Percentiles rank a stretch among this genome's conserved stretches.
Evolutionary conservation across 352 stramenopile genomes (phyloP).

Genomic region (Phytopythium helicoides): DNA sequence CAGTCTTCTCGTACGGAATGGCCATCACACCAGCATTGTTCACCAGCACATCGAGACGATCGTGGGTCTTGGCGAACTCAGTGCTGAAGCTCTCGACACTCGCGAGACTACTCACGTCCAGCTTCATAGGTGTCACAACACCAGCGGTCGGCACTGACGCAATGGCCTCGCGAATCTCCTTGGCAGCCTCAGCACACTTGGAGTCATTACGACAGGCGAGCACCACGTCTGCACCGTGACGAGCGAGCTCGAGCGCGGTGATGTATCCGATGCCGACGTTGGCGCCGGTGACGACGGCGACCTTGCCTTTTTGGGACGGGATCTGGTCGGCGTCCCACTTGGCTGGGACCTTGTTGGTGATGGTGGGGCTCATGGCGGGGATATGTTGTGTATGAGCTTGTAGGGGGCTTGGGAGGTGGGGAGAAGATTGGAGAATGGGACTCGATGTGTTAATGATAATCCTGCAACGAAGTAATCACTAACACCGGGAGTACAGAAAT

Average conservation of each 20-base stretch:
- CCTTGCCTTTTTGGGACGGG: slow-evolving; percentile 16
- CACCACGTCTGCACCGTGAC: slow-evolving; percentile 43
- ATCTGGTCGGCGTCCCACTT: slow-evolving; percentile 11
- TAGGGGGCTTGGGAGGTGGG: too few relatives aligned
- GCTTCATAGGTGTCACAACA: slow-evolving; percentile 25
- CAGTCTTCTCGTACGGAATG: slow-evolving; percentile 22
- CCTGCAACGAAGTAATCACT: too few relatives aligned
- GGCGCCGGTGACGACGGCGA: slow-evolving; percentile 49
- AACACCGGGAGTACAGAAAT: too few relatives aligned
- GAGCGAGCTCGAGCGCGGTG: slow-evolving; percentile 34
- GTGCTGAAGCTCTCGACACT: slow-evolving; percentile 33
- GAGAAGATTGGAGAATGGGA: too few relatives aligned
- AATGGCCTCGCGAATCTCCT: not conserved
- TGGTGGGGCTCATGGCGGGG: slow-evolving; percentile 22
- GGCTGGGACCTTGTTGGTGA: slow-evolving; percentile 4
- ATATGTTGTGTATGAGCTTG: too few relatives aligned
- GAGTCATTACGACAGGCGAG: slow-evolving; percentile 5
- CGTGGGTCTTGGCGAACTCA: slow-evolving; percentile 20
- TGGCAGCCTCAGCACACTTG: not conserved
- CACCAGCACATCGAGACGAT: slow-evolving; percentile 39
- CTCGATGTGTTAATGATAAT: too few relatives aligned
- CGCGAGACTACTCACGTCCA: slow-evolving; percentile 41
- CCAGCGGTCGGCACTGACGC: not conserved
- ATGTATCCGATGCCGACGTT: slow-evolving; percentile 60
- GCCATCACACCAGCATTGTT: slow-evolving; percentile 56